Evolutionary conservation across 225 moss, liverwort and hornwort species (phyloP), one percentile per base, ranked within the genome.

Genomic region (Rhytidiadelphus loreus): DNA sequence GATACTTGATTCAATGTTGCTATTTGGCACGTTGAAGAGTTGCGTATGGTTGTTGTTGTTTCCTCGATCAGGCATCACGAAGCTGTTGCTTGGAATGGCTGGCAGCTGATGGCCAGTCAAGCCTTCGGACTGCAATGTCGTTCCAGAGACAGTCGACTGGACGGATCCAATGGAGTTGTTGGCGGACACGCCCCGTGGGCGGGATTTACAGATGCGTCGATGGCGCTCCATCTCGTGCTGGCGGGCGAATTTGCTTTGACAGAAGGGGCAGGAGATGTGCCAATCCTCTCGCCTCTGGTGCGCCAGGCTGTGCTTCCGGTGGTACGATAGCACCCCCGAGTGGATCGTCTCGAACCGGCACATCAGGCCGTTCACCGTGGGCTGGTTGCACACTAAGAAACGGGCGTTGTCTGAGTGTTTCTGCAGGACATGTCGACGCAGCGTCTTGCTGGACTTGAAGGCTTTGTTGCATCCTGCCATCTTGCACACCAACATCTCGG

Each of bases 221-320:
- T 94, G 94, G 16, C 94, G 92, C 79, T 94, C 94, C 94, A 94
- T 94, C 81, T 93, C 94, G 59, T 94, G 94, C 87, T 92, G 94
- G 23, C 94, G 83, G 25, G 94, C 94, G 69, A 94, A 94, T 58
- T 91, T 94, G 92, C 94, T 93, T 50, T 91, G 94, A 55, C 94
- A 94, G 39, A 93, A 94, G 39, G 94, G 93, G 55, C 94, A 94
- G 4, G 92, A 92, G 46, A 94, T 94, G 87, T 93, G 94, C 94
- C 94, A 94, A 26, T 94, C 94, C 50, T 94, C 93, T 66, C 92
- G 81, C 90, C 94, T 82, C 55, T 93, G 94, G 61, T 94, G 94
- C 46, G 93, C 93, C 79, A 94, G 91, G 53, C 92, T 92, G 81
- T 94, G 93, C 83, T 93, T 94, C 76, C 93, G 90, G 83, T 94